These are phyloP conservation scores for Skeletonema menzelii DNA, from an alignment of 108 stramenopile species.

Conservation along the genomic window DNA sequence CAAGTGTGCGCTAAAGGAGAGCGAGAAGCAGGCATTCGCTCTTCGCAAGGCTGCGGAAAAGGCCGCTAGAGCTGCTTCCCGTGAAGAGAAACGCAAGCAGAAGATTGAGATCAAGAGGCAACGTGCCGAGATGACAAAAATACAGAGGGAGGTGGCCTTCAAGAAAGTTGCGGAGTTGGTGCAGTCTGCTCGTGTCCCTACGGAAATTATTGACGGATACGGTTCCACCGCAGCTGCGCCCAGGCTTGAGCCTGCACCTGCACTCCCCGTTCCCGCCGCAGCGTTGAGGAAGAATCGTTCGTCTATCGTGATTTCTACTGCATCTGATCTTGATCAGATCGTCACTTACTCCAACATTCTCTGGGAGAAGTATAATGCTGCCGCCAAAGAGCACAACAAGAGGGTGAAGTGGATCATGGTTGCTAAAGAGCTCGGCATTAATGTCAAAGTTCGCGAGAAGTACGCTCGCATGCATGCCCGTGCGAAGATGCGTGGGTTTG, in stretches of 20 bases:
- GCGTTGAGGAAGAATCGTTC: constrained; percentile 60
- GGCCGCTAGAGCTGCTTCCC: constrained; percentile 50
- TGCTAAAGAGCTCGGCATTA: constrained; percentile 80
- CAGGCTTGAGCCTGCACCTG: not conserved
- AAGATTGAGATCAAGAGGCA: constrained; percentile 61
- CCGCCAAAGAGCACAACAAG: constrained; percentile 86
- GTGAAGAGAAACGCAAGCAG: constrained; percentile 62
- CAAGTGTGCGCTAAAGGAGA: constrained; percentile 53
- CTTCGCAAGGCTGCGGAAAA: constrained; percentile 61
- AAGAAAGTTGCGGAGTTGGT: constrained; percentile 74
- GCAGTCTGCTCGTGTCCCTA: constrained; percentile 68
- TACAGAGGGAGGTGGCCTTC: constrained; percentile 77
- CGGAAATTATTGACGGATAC: constrained; percentile 72
- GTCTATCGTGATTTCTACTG: constrained; percentile 76
- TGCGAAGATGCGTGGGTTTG: constrained; percentile 77
- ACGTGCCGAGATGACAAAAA: constrained; percentile 63
- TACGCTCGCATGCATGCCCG: constrained; percentile 82
- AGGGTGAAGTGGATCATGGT: constrained; percentile 85
- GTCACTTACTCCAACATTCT: constrained; percentile 79
- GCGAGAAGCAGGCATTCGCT: constrained; percentile 62
- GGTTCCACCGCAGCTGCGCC: constrained; percentile 26
- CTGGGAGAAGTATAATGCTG: constrained; percentile 87
- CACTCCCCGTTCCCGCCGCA: not conserved
- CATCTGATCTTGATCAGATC: constrained; percentile 70
- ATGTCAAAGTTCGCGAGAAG: constrained; percentile 88